These are phyloP conservation scores for Hypoxylon sp. DNA, from an alignment of 2,329 filamentous ascomycete genomes.

Conservation along the genomic window DNA sequence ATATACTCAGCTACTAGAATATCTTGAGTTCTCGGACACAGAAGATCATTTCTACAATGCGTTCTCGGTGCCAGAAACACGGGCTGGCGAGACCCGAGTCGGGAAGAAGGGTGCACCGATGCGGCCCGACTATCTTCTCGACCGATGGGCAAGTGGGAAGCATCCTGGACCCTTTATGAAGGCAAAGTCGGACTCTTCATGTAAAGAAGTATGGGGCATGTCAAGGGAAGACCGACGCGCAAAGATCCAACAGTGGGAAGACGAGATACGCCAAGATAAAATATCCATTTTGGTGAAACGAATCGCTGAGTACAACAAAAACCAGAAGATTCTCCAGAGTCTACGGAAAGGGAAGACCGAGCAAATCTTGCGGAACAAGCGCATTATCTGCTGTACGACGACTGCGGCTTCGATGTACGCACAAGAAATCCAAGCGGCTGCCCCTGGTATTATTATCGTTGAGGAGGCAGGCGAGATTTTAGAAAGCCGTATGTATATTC, in stretches of 20 bases:
- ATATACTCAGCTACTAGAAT: constrained; percentile 48
- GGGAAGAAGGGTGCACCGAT: constrained; percentile 63
- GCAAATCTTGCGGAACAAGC: constrained; percentile 64
- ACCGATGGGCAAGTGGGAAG: constrained; percentile 66
- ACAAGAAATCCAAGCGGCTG: constrained; percentile 66
- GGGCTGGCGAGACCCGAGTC: constrained; percentile 63
- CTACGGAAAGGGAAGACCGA: constrained; percentile 62
- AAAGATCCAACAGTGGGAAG: constrained; percentile 61
- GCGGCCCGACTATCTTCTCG: constrained; percentile 64
- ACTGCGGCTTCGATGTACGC: constrained; percentile 76
- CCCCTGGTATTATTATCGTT: constrained; percentile 73
- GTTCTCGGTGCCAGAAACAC: constrained; percentile 64
- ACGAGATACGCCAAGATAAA: constrained; percentile 65
- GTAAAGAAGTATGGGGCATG: constrained; percentile 67
- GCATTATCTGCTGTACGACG: constrained; percentile 79
- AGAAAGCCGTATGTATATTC: constrained; percentile 63
- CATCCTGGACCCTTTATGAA: constrained; percentile 61
- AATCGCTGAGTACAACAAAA: constrained; percentile 59
- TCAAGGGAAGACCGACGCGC: constrained; percentile 54
- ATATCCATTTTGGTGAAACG: constrained; percentile 58
- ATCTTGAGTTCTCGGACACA: constrained; percentile 66
- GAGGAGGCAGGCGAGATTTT: constrained; percentile 83
- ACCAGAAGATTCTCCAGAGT: constrained; percentile 59
- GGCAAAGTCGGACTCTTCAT: constrained; percentile 46
- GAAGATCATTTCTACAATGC: constrained; percentile 69